Percentiles rank a stretch among this genome's conserved stretches.
Evolutionary conservation across 2,329 filamentous ascomycete genomes (phyloP).

Genomic region (Trichoderma koningiopsis): DNA sequence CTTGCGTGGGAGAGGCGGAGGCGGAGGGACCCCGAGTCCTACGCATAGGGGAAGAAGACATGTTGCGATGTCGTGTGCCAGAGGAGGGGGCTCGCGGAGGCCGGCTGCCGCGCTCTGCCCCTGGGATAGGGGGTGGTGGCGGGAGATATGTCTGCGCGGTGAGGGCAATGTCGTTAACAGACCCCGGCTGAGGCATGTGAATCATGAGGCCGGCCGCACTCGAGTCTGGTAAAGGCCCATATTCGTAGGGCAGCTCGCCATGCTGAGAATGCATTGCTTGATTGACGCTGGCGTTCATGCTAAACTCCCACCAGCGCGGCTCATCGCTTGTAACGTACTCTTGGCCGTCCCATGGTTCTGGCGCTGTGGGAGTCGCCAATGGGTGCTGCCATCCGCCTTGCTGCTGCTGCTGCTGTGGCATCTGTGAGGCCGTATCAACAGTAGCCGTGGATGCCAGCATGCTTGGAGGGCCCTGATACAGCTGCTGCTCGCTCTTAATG

Average conservation of each 20-base stretch:
- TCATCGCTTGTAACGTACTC: slow-evolving; percentile 37
- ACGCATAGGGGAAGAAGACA: slow-evolving; percentile 44
- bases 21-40: slow-evolving; percentile 46
- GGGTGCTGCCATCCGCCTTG: slow-evolving; percentile 30
- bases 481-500: slow-evolving; percentile 37
- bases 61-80: slow-evolving; percentile 49
- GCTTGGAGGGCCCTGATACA: slow-evolving; percentile 28
- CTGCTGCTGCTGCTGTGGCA: slow-evolving; percentile 28
- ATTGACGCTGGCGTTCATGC: slow-evolving; percentile 41
- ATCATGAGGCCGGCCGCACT: slow-evolving; percentile 52
- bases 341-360: slow-evolving; percentile 32
- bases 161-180: slow-evolving; percentile 41
- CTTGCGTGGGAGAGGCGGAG: slow-evolving; percentile 47
- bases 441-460: neutral
- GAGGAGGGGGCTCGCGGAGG: slow-evolving; percentile 58
- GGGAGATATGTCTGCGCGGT: slow-evolving; percentile 42
- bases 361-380: slow-evolving; percentile 29
- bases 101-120: slow-evolving; percentile 44
- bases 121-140: slow-evolving; percentile 38
- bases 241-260: slow-evolving; percentile 46
- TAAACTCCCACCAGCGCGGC: slow-evolving; percentile 32
- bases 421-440: slow-evolving; percentile 6
- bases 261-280: slow-evolving; percentile 47
- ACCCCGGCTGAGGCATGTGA: slow-evolving; percentile 54
- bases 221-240: slow-evolving; percentile 38